Percentiles rank a stretch among this genome's conserved stretches.
These are phyloP conservation scores for Geotrichum candidum DNA, from an alignment of 1,139 yeast genomes.

Conservation along the genomic window DNA sequence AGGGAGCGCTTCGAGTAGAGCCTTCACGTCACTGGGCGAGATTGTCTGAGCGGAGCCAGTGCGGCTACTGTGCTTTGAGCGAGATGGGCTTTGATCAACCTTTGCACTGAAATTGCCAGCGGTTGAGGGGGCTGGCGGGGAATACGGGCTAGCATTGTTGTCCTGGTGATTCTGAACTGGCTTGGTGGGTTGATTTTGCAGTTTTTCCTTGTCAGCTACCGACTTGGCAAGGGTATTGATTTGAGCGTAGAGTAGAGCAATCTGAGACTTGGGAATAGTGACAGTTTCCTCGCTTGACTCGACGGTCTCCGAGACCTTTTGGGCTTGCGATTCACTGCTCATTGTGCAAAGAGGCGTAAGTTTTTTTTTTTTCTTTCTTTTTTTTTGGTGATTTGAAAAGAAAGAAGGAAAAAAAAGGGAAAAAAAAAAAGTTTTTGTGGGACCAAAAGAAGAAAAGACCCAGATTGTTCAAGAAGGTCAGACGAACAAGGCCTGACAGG, in stretches of 20 bases:
- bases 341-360: neutral
- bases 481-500: neutral
- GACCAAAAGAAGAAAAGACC: neutral
- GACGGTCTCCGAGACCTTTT: neutral
- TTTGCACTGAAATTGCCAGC: neutral
- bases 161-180: neutral
- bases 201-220: constrained; percentile 12
- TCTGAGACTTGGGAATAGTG: constrained; percentile 15
- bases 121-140: neutral
- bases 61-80: neutral
- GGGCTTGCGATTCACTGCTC: neutral
- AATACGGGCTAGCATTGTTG: neutral
- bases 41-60: neutral
- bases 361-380: too few species aligned
- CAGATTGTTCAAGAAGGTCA: neutral
- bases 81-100: neutral
- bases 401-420: neutral
- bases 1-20: constrained; percentile 14
- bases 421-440: neutral
- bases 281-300: constrained; percentile 8
- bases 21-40: constrained; percentile 10
- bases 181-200: neutral
- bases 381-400: too few species aligned
- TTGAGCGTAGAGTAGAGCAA: constrained; percentile 11
- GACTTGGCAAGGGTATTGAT: constrained; percentile 15